Conservation (phyloP, 2,329 filamentous ascomycete species). For the Fusarium oligoseptatum region DNA sequence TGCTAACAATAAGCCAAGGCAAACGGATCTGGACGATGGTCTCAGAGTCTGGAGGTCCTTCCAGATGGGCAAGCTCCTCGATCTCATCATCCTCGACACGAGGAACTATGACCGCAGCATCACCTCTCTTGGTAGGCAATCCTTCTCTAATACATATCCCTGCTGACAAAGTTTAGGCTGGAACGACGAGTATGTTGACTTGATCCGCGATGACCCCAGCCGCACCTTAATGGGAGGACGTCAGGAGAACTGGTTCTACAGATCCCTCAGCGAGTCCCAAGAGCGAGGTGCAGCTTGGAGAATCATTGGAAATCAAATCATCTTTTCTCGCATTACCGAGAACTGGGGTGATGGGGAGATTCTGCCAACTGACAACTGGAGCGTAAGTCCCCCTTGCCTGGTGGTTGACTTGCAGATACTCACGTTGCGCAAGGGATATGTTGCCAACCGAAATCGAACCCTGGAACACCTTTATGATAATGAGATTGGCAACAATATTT, state of each 20-base stretch:
- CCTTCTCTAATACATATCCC: background rate
- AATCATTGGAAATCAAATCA: constrained; percentile 77
- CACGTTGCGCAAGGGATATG: constrained; percentile 63
- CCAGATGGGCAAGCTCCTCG: constrained; percentile 74
- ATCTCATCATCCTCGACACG: constrained; percentile 78
- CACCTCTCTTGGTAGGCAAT: constrained; percentile 57
- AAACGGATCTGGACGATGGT: constrained; percentile 69
- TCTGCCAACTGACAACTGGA: constrained; percentile 49
- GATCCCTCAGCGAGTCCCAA: constrained; percentile 68
- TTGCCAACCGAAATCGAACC: constrained; percentile 78
- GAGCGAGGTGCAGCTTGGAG: constrained; percentile 77
- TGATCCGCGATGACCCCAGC: constrained; percentile 74
- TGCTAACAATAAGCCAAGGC: constrained; percentile 22
- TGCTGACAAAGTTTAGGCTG: background rate
- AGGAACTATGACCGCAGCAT: constrained; percentile 77
- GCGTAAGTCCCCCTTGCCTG: no score
- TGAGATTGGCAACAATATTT: constrained; percentile 78
- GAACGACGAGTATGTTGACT: constrained; percentile 32
- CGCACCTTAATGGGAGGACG: constrained; percentile 78
- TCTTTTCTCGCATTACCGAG: constrained; percentile 69
- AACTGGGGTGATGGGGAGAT: constrained; percentile 49
- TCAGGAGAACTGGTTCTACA: constrained; percentile 83
- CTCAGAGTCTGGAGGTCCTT: constrained; percentile 77
- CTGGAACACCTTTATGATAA: constrained; percentile 75
- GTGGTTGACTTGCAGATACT: no score